phyloP scores from a whole-genome alignment of 495 filamentous ascomycete species.

The Podospora anserina region DNA sequence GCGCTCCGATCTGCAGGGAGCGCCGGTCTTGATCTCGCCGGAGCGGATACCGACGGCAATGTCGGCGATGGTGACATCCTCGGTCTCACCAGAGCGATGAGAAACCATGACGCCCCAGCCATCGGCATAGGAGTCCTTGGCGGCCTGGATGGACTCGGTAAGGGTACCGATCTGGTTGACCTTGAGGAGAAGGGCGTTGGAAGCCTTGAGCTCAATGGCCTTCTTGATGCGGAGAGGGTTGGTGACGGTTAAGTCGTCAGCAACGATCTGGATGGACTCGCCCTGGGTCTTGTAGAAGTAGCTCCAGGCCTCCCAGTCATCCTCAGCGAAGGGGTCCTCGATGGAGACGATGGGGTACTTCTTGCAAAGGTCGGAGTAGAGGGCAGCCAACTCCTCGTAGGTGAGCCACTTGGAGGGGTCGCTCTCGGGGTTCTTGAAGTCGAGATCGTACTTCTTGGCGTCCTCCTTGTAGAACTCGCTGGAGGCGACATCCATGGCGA shows the following conservation, averaged over 20 bases:
- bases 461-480: constrained; percentile 99
- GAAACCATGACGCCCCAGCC: constrained; percentile 99
- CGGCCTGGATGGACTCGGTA: constrained; percentile 97
- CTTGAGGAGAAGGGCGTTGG: constrained; percentile 96
- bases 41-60: constrained; percentile 93
- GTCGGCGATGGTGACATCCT: constrained; percentile 98
- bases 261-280: constrained; percentile 84
- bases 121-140: constrained; percentile 96
- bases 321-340: constrained; percentile 69
- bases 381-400: constrained; percentile 94
- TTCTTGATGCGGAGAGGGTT: constrained; percentile 99
- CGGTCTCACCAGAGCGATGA: constrained; percentile 97
- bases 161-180: constrained; percentile 99
- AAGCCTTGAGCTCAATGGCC: constrained; percentile 97
- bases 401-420: constrained; percentile 96
- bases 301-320: constrained; percentile 96
- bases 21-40: constrained; percentile 99
- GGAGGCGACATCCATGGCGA: constrained; percentile 98
- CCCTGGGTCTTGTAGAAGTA: constrained; percentile 99
- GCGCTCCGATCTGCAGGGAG: constrained; percentile 91
- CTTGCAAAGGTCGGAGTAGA: constrained; percentile 80
- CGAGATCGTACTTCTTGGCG: constrained; percentile 97
- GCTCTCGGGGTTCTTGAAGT: constrained; percentile 98
- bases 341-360: constrained; percentile 96
- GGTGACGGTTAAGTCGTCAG: constrained; percentile 89